Base-by-base conservation (phyloP, 2,329 filamentous ascomycete genomes). In the Penicillium concentricum region DNA sequence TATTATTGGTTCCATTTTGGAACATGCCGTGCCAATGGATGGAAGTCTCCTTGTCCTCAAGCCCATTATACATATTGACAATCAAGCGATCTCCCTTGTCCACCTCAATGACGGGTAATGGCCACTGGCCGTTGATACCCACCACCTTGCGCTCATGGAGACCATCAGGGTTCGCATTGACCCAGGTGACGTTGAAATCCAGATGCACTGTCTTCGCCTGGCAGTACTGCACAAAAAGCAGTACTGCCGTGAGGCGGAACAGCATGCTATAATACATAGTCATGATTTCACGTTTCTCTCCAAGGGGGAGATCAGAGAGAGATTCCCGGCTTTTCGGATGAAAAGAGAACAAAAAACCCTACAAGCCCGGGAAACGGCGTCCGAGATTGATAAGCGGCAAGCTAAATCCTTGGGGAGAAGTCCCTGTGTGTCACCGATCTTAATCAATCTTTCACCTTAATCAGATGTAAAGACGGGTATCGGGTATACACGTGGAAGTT, bases 11-110 rank as follows among this genome's bases (percentile, higher is more conserved):
- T 12, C 87, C 88, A 62, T 90, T 90, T 68, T 91, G 88, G 67
- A 85, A 91, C 60, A 93, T 80, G 16, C 90, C 90, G 63, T 93
- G 90, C 71, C 89, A 92, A 69, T 93, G 90, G 5, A 92, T 78
- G 37, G 81, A 83, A 9, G 87, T 88, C 13, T 81, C 83, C 62
- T 83, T 72, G 62, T 91, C 89, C 13, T 78, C 76, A 0, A 88
- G 83, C 22, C 82, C 79, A 64, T 93, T 93, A 62, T 84, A 76
- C 49, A 91, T 79, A 32, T 89, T 84, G 42, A 92, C 84, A 4
- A 90, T 72, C 9, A 94, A 72, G 1, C 82, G 84, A 64, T 94
- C 90, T 20, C 88, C 89, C 61, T 89, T 85, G 62, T 89, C 90
- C 60, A 86, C 84, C 61, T 90, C 84, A 44, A 94, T 84, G 43